A percentile compares a stretch with the other conserved stretches of the same genome.
Conservation (phyloP, 108 stramenopile species). For the Nitzschia inconspicua region DNA sequence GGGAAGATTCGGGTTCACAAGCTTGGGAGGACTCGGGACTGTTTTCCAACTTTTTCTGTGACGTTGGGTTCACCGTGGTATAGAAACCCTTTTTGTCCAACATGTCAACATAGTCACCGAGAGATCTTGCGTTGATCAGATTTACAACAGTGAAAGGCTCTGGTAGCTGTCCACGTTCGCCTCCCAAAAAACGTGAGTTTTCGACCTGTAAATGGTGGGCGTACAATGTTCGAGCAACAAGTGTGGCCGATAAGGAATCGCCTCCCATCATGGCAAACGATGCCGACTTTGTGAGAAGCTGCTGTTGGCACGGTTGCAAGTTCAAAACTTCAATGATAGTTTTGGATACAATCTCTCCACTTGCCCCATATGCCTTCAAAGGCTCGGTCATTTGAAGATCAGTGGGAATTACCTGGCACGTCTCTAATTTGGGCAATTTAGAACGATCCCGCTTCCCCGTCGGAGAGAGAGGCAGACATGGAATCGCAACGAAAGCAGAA, state of each 20-base stretch:
- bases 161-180: conserved; percentile 54
- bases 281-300: conserved; percentile 47
- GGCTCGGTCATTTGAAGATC: conserved; percentile 4
- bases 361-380: conserved; percentile 41
- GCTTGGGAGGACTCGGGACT: neutral
- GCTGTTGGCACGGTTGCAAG: conserved; percentile 55
- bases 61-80: too few species aligned
- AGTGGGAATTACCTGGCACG: neutral
- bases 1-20: neutral
- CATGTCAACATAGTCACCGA: conserved; percentile 76
- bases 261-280: conserved; percentile 80
- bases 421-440: conserved; percentile 32
- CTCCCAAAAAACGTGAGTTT: conserved; percentile 70
- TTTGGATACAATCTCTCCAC: conserved; percentile 51
- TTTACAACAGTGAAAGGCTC: conserved; percentile 57
- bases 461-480: conserved; percentile 63
- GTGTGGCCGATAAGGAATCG: conserved; percentile 79
- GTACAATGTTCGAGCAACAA: conserved; percentile 66
- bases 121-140: conserved; percentile 45
- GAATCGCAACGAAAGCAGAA: conserved; percentile 57
- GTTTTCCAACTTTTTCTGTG: neutral
- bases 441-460: conserved; percentile 72
- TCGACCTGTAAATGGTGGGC: conserved; percentile 58
- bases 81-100: conserved; percentile 30
- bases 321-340: conserved; percentile 66